These are phyloP conservation scores for Talaromyces thailandensis DNA, from an alignment of 495 filamentous ascomycete species.

Conservation along the genomic window DNA sequence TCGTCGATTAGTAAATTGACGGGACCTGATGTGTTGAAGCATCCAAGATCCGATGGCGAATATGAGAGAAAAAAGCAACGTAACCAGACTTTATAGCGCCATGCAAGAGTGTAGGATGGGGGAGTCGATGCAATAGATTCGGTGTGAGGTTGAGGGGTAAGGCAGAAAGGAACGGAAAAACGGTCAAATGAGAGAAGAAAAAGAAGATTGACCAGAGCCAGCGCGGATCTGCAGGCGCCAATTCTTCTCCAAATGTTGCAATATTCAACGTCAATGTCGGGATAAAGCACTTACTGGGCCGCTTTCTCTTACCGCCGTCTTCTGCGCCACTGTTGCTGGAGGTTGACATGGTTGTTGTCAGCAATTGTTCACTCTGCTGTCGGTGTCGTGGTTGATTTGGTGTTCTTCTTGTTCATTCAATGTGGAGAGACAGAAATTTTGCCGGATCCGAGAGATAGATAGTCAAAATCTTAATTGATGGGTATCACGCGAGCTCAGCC, in stretches of 20 bases:
- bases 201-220: not conserved
- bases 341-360: not conserved
- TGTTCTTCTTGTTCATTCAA: not conserved
- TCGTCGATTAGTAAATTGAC: not conserved
- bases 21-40: not conserved
- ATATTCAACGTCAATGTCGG: not conserved
- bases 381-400: not conserved
- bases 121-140: not conserved
- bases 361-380: not conserved
- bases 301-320: conserved; percentile 40
- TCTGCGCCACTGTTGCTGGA: conserved; percentile 14
- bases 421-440: conserved; percentile 4
- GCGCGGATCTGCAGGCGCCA: not conserved
- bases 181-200: conserved; percentile 3
- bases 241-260: not conserved
- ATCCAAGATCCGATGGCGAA: not conserved
- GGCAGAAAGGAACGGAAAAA: not conserved
- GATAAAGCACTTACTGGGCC: conserved; percentile 31
- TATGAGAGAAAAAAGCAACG: not conserved
- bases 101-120: not conserved
- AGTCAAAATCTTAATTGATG: not conserved
- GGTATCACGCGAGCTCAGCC: not conserved
- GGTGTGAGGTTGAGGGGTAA: not conserved
- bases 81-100: not conserved
- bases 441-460: not conserved